Percentiles rank a stretch among this genome's conserved stretches.
Evolutionary conservation across 2,329 filamentous ascomycete species (phyloP).

Genomic region (Aspergillus arachidicola): DNA sequence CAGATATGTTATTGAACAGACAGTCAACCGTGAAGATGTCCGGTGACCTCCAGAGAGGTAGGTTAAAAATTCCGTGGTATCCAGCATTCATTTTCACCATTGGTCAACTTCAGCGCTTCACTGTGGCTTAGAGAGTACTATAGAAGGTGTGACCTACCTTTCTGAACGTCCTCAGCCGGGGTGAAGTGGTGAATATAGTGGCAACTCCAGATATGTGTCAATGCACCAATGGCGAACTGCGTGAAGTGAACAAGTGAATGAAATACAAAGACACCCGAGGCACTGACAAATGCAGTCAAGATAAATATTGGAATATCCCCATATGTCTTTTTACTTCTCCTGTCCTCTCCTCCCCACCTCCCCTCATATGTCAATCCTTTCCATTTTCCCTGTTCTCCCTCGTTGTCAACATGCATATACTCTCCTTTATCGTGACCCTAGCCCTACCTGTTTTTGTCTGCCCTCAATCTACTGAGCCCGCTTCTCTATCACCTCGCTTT

Average conservation of each 20-base stretch:
- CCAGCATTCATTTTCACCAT: too few relatives aligned
- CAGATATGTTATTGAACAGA: too few relatives aligned
- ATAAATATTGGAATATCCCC: background rate
- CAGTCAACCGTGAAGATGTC: too few relatives aligned
- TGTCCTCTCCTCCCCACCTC: background rate
- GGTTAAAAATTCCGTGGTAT: too few relatives aligned
- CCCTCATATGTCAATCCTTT: background rate
- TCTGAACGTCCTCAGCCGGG: too few relatives aligned
- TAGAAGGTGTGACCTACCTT: too few relatives aligned
- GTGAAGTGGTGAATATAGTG: background rate
- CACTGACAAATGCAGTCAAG: background rate
- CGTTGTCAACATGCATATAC: background rate
- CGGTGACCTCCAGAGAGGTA: too few relatives aligned
- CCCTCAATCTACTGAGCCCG: background rate
- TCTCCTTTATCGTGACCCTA: conserved; percentile 1
- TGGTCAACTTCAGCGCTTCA: too few relatives aligned
- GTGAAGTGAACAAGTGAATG: background rate
- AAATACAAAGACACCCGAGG: background rate
- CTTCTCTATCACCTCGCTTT: background rate
- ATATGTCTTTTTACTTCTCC: background rate
- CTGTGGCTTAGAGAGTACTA: too few relatives aligned
- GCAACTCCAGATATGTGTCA: rapidly evolving
- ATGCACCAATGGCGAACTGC: background rate
- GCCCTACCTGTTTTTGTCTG: conserved; percentile 3
- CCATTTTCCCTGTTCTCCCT: background rate